phyloP scores from a whole-genome alignment of 1,139 yeast genomes.

The Scheffersomyces quercinus region DNA sequence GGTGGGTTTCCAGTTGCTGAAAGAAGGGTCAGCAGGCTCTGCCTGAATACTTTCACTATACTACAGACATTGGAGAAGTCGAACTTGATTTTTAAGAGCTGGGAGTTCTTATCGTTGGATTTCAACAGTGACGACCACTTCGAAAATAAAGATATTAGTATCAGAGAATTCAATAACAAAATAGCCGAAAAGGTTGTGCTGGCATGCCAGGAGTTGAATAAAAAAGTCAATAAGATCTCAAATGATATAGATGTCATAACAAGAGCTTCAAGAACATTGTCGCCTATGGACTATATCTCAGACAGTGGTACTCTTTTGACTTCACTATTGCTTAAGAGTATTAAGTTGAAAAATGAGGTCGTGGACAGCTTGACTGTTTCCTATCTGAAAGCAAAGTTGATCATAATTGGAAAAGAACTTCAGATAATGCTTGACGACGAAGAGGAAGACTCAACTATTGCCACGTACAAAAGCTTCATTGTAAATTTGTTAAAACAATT shows the following conservation, averaged over 20 bases:
- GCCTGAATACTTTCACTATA: conserved; percentile 49
- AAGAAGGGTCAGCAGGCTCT: conserved; percentile 48
- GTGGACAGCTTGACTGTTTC: conserved; percentile 54
- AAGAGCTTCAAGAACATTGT: conserved; percentile 37
- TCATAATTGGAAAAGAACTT: conserved; percentile 55
- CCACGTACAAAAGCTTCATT: conserved; percentile 53
- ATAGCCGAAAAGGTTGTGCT: conserved; percentile 50
- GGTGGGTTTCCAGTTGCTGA: conserved; percentile 47
- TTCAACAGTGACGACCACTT: conserved; percentile 47
- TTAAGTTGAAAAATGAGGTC: conserved; percentile 48
- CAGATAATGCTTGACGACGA: conserved; percentile 36
- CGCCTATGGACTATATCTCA: conserved; percentile 50
- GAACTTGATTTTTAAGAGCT: conserved; percentile 47
- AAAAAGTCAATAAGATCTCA: conserved; percentile 40
- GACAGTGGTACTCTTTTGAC: conserved; percentile 62
- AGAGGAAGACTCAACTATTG: conserved; percentile 29
- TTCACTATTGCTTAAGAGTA: conserved; percentile 48
- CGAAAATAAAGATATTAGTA: conserved; percentile 24
- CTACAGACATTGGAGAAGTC: conserved; percentile 53
- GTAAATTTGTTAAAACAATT: conserved; percentile 52
- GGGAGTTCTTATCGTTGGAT: conserved; percentile 61
- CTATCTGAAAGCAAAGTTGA: conserved; percentile 57
- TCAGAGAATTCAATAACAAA: conserved; percentile 45
- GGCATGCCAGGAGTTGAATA: conserved; percentile 51
- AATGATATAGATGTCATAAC: conserved; percentile 50